Base-by-base conservation (phyloP, 2,329 filamentous ascomycete species). In the Fusarium longipes region DNA sequence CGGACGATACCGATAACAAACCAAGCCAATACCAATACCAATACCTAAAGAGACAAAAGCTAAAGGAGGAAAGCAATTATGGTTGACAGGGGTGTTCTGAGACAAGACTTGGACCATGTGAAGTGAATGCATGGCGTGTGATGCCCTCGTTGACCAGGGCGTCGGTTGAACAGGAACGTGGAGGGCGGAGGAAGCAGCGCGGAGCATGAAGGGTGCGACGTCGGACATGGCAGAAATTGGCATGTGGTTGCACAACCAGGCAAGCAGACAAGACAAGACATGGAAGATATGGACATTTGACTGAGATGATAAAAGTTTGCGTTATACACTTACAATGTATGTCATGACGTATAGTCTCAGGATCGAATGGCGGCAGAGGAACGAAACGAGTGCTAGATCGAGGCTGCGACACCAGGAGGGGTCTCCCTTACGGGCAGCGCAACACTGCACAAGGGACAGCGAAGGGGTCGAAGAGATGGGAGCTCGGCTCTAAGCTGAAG, bases 311-410 rank as follows among this genome's bases (percentile, higher is more conserved):
- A 52, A 42, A 56, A 51, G 40, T 62, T 67, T 68, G 52, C 58
- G 50, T 47, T 59, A 50, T 52, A 55, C 49, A 79, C 77, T 79
- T 74, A 79, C 77, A 75, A 79, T 79, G 71, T 78, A 78, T 74
- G 77, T 78, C 77, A 79, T 79, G 75, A 75, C 75, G 76, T 77
- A 77, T 77, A 57, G 57, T 54, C 47, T 67, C 57, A n/a, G 48
- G 48, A 48, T 62, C 61, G 61, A 70, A 63, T 68, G 56, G 58
- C 59, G 48, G 51, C 64, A 54, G 50, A 48, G 54, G 30, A 54
- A 57, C 27, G 50, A 45, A 45, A 24, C 43, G 25, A 47, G 48
- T 27, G 44, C 29, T 56, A 39, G 57, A 70, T 73, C 45, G 47
- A 55, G 27, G 50, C 32, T 58, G 57, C 56, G 56, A 70, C 49